Evolutionary conservation across 495 filamentous ascomycete species (phyloP).

Genomic region (Tuber calosporum): DNA sequence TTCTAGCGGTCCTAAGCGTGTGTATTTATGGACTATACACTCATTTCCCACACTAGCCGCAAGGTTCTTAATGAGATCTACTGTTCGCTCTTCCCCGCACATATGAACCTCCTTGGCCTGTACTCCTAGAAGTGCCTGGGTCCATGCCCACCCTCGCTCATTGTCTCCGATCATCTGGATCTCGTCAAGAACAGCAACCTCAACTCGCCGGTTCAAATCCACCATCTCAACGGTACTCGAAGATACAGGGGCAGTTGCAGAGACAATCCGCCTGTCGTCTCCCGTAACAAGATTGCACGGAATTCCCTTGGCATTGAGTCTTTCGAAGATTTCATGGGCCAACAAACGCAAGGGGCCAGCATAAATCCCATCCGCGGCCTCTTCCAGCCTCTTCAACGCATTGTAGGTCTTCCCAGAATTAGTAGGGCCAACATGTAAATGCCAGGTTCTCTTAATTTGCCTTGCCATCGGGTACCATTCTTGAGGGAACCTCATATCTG

Average conservation of each 20-base stretch:
- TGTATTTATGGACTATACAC: conserved; percentile 69
- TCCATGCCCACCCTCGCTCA: conserved; percentile 93
- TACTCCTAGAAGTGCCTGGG: conserved; percentile 78
- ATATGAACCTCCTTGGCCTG: conserved; percentile 83
- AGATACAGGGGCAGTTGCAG: conserved; percentile 50
- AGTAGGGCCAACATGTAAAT: conserved; percentile 93
- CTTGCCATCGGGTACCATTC: conserved; percentile 88
- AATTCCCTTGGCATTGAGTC: conserved; percentile 67
- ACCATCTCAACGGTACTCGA: conserved; percentile 98
- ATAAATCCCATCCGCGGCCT: conserved; percentile 70
- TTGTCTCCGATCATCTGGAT: conserved; percentile 90
- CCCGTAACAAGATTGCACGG: conserved; percentile 79
- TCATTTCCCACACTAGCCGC: conserved; percentile 74
- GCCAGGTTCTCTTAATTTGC: conserved; percentile 67
- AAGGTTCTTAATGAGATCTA: conserved; percentile 73
- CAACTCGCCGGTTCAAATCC: conserved; percentile 58
- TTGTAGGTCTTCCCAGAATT: conserved; percentile 98
- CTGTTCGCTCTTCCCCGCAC: conserved; percentile 79
- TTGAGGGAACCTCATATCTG: conserved; percentile 73
- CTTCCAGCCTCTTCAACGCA: conserved; percentile 78
- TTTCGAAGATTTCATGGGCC: conserved; percentile 84
- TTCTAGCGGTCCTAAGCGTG: conserved; percentile 71
- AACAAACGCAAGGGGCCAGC: conserved; percentile 84
- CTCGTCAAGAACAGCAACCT: conserved; percentile 95
- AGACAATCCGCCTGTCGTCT: conserved; percentile 65